A percentile compares a stretch with the other conserved stretches of the same genome.
phyloP scores from a whole-genome alignment of 2,329 filamentous ascomycete genomes.

The Botrytis fragariae region DNA sequence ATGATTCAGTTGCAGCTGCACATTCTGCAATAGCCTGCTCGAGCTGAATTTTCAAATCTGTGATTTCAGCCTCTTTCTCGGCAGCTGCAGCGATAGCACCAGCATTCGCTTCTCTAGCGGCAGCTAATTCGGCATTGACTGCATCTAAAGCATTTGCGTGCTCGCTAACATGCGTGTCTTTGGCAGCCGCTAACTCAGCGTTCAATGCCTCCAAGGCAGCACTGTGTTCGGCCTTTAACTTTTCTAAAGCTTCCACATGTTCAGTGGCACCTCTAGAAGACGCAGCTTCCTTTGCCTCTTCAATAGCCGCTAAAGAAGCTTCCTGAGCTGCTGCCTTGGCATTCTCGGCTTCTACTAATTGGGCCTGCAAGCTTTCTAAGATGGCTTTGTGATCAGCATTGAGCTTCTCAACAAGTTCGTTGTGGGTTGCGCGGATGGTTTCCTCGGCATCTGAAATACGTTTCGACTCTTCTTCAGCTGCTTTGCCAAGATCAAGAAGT shows the following conservation, averaged over 20 bases:
- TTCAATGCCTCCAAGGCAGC: constrained; percentile 32
- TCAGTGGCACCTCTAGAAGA: constrained; percentile 31
- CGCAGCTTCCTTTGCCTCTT: constrained; percentile 35
- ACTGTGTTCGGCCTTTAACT: constrained; percentile 40
- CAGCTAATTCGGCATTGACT: constrained; percentile 44
- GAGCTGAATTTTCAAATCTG: constrained; percentile 43
- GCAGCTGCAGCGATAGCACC: constrained; percentile 36
- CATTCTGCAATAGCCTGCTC: constrained; percentile 38
- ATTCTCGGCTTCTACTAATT: constrained; percentile 34
- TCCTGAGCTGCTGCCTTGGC: constrained; percentile 30
- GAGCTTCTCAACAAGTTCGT: constrained; percentile 46
- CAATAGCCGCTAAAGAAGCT: constrained; percentile 34
- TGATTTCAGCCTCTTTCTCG: constrained; percentile 39
- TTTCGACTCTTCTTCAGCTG: constrained; percentile 46
- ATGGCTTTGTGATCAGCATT: constrained; percentile 33
- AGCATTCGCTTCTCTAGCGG: constrained; percentile 48
- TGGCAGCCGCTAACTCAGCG: constrained; percentile 48
- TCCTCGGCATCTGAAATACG: constrained; percentile 43
- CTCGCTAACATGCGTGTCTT: constrained; percentile 44
- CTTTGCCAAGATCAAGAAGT: constrained; percentile 52
- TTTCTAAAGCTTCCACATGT: constrained; percentile 44
- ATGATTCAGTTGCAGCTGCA: constrained; percentile 32
- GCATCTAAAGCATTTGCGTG: constrained; percentile 28
- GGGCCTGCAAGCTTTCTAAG: constrained; percentile 32
- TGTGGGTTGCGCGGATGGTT: constrained; percentile 44